phyloP scores from a whole-genome alignment of 2,329 filamentous ascomycete species.

The Penicillium crustosum region DNA sequence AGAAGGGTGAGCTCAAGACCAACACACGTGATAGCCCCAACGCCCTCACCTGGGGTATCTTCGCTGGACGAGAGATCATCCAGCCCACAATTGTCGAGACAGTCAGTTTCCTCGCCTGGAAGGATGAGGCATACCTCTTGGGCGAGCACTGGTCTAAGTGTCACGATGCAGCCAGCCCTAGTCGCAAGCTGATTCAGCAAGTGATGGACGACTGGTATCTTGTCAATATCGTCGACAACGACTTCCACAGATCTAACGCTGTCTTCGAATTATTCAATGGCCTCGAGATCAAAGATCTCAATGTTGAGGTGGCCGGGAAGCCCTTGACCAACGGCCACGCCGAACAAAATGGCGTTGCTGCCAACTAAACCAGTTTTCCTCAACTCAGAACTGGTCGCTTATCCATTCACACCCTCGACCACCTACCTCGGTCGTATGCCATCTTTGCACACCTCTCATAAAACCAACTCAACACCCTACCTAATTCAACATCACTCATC shows the following conservation, averaged over 20 bases:
- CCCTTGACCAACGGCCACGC: slow-evolving; percentile 23
- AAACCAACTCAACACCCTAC: slow-evolving; percentile 17
- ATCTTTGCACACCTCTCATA: slow-evolving; percentile 11
- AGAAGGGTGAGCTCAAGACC: slow-evolving; percentile 74
- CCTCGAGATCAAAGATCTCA: slow-evolving; percentile 50
- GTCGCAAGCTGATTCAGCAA: slow-evolving; percentile 73
- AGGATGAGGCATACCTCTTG: slow-evolving; percentile 92
- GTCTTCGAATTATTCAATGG: slow-evolving; percentile 87
- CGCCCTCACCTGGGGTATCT: slow-evolving; percentile 99
- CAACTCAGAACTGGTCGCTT: slow-evolving; percentile 14
- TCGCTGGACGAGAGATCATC: slow-evolving; percentile 98
- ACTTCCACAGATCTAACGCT: slow-evolving; percentile 81
- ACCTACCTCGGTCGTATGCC: slow-evolving; percentile 3
- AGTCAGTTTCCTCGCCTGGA: slow-evolving; percentile 96
- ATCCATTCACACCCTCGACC: slow-evolving; percentile 12
- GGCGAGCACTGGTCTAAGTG: slow-evolving; percentile 94
- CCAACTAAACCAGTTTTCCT: slow-evolving; percentile 27
- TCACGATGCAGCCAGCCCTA: slow-evolving; percentile 73
- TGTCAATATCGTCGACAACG: slow-evolving; percentile 97
- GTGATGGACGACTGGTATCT: slow-evolving; percentile 92
- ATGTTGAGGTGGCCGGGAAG: slow-evolving; percentile 31
- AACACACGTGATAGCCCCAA: slow-evolving; percentile 87
- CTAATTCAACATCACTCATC: slow-evolving; percentile 41
- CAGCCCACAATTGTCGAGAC: slow-evolving; percentile 99
- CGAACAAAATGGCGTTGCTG: slow-evolving; percentile 22